These are phyloP conservation scores for Mycena vitilis DNA, from an alignment of 768 basidiomycete species.

Conservation along the genomic window DNA sequence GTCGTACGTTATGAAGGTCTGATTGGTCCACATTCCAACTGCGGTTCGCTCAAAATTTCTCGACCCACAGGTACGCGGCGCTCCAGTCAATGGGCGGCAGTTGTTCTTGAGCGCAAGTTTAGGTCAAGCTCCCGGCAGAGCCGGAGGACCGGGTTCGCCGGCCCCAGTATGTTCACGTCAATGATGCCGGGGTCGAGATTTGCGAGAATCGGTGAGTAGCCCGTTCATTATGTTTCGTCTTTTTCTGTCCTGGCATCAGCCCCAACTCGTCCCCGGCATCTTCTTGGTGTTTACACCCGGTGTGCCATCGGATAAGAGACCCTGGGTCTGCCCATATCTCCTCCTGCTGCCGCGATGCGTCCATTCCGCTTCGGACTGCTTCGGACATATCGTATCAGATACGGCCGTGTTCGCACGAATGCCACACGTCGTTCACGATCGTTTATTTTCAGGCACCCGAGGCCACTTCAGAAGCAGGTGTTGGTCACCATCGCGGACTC, in stretches of 20 bases:
- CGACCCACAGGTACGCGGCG: neutral
- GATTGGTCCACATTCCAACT: constrained; percentile 19
- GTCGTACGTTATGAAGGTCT: constrained; percentile 88
- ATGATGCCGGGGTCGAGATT: constrained; percentile 79
- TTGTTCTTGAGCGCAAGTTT: neutral
- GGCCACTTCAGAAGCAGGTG: neutral
- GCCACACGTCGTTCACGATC: neutral
- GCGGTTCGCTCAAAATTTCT: neutral
- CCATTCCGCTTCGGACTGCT: too few species aligned
- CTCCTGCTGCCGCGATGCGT: constrained; percentile 18
- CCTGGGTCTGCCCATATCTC: neutral
- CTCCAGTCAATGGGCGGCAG: neutral
- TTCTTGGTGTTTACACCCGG: constrained; percentile 3
- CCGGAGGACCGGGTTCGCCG: constrained; percentile 85
- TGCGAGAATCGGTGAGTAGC: constrained; percentile 82
- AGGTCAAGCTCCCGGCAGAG: constrained; percentile 92
- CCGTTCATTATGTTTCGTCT: constrained; percentile 32
- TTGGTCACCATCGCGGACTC: neutral
- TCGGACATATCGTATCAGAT: constrained; percentile 7
- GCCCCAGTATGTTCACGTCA: constrained; percentile 85
- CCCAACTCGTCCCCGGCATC: constrained; percentile 2
- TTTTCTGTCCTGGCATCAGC: neutral
- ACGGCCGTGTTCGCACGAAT: neutral
- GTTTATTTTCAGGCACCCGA: neutral
- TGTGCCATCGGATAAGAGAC: neutral